Conservation (phyloP, 1,284 basidiomycete genomes). For the Tranzscheliella williamsii region DNA sequence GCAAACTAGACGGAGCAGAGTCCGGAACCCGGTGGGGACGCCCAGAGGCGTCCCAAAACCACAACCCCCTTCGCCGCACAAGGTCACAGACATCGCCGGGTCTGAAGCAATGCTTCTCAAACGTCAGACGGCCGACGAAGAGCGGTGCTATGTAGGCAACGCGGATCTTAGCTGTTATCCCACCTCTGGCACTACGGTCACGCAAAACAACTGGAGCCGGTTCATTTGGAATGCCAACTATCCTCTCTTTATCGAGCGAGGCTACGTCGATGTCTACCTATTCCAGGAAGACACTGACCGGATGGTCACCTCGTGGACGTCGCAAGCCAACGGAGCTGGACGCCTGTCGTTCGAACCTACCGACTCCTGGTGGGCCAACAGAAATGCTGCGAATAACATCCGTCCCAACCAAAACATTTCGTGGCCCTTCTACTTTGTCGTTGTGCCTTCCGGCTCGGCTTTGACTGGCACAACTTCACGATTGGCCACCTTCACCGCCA, state of each 20-base stretch:
- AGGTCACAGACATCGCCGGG: not conserved
- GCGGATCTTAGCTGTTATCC: constrained; percentile 52
- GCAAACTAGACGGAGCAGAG: not conserved
- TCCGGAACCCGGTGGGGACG: not conserved
- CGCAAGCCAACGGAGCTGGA: constrained; percentile 39
- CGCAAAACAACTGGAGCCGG: constrained; percentile 40
- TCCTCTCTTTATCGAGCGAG: constrained; percentile 42
- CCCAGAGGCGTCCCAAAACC: too few relatives aligned
- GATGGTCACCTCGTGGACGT: constrained; percentile 43
- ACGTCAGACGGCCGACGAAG: constrained; percentile 39
- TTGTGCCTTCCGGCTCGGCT: constrained; percentile 28
- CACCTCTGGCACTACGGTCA: constrained; percentile 29
- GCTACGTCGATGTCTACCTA: constrained; percentile 53
- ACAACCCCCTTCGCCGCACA: too few relatives aligned
- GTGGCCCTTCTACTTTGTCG: constrained; percentile 57
- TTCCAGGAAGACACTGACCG: constrained; percentile 47
- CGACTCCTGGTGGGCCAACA: constrained; percentile 49
- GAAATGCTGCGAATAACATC: constrained; percentile 37
- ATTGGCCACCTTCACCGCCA: constrained; percentile 40
- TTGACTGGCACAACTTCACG: constrained; percentile 37
- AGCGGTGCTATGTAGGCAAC: constrained; percentile 49
- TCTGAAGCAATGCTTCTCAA: not conserved
- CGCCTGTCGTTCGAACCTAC: constrained; percentile 44
- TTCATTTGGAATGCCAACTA: constrained; percentile 56
- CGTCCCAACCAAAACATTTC: constrained; percentile 45